Percentiles rank a stretch among this genome's conserved stretches.
phyloP scores from a whole-genome alignment of 1,139 yeast species.

The Kazachstania sp. region DNA sequence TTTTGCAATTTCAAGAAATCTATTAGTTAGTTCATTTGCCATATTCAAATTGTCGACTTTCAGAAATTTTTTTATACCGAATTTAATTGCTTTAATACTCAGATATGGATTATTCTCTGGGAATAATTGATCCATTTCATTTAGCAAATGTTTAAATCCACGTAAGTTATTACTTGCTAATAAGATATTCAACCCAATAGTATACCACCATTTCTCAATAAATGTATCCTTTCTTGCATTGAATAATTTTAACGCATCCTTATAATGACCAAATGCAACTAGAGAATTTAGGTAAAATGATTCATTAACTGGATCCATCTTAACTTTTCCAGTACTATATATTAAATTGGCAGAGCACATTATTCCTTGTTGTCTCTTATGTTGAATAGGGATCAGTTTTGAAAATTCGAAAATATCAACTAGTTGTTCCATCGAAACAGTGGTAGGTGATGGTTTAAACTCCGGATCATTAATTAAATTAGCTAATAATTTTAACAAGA shows the following conservation, averaged over 20 bases:
- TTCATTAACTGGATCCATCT: conserved; percentile 31
- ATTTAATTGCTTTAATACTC: conserved; percentile 17
- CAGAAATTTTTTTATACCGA: conserved; percentile 23
- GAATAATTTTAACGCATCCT: conserved; percentile 27
- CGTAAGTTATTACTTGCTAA: conserved; percentile 27
- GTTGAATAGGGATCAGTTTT: conserved; percentile 17
- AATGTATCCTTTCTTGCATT: conserved; percentile 21
- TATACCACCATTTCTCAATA: conserved; percentile 35
- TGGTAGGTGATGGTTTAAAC: background rate
- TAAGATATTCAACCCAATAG: conserved; percentile 30
- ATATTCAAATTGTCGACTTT: conserved; percentile 10
- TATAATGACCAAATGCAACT: conserved; percentile 22
- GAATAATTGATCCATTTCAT: conserved; percentile 15
- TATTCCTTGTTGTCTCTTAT: conserved; percentile 17
- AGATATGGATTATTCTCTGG: conserved; percentile 10
- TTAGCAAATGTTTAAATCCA: conserved; percentile 23
- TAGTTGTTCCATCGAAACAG: conserved; percentile 18
- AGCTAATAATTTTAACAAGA: conserved; percentile 13
- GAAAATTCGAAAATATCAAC: conserved; percentile 24
- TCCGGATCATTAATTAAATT: conserved; percentile 11
- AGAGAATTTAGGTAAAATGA: conserved; percentile 31
- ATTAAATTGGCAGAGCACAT: conserved; percentile 23
- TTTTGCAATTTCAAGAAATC: conserved; percentile 15
- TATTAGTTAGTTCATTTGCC: conserved; percentile 14
- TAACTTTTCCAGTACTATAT: conserved; percentile 22